Evolutionary conservation across 2,329 filamentous ascomycete genomes (phyloP), one percentile per base, ranked within the genome.

Genomic region (Colletotrichum cordylinicola): DNA sequence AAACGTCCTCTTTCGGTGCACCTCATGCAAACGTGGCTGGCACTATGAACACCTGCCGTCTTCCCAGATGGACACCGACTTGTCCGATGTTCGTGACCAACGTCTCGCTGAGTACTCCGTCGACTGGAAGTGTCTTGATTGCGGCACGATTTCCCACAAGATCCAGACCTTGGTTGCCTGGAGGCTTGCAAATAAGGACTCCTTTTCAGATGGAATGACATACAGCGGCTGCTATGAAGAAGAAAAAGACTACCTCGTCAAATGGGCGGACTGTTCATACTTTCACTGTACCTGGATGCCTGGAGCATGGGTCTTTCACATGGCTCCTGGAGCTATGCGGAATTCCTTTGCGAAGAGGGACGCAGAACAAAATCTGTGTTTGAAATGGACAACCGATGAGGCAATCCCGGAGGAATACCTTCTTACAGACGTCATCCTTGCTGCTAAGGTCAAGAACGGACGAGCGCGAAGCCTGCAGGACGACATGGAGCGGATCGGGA

Each of bases 211-310:
- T 6, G 91, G 89, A 3, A 86, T 89, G 68, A 85, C 87, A 2
- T 88, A 89, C 64, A 85, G 91, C 33, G 85, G 90, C 69, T 85
- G 95, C n/a, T 62, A 60, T n/a, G 85, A 87, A 39, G 94, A 95
- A 70, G 89, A 94, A n/a, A 96, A 96, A 78, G 95, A 98, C 79
- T 99, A 98, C 81, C 90, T 99, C 4, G 86, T 99, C 79, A 98
- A 97, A 82, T 98, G 96, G 95, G 92, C 94, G 60, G 88, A 89
- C 0, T 89, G 91, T 72, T 98, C 96, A 0, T 98, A 98, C 81
- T 94, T 93, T 77, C 93, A 95, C 78, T 95, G 94, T 69, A 89
- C 88, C 8, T 99, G 98, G 97, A 94, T 95, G 89, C 92, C 95
- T 12, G 97, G 96, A 15, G 90, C 94, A 18, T 99, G 97, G 97